Evolutionary conservation across 495 filamentous ascomycete species (phyloP), one percentile per base, ranked within the genome.

Genomic region (Xylaria cubensis): DNA sequence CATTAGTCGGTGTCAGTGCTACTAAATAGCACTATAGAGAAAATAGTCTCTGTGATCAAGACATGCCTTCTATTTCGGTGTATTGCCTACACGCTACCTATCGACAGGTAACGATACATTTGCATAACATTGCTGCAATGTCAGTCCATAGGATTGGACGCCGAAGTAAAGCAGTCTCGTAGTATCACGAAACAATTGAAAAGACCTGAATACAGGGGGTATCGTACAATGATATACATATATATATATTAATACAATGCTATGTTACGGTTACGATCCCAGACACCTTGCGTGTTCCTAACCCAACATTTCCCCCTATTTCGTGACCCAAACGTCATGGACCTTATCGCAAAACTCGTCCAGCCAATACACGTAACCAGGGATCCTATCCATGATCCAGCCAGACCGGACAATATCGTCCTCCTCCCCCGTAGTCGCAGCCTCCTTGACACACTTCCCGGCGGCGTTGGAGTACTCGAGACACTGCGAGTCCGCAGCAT

Each of bases 321-420:
- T 66, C 5, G 63, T 65, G 15, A 72, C 24, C 70, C 70, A 72
- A 9, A 72, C 51, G 21, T 67, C 41, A 41, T 51, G 1, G 61
- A 66, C 62, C 26, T 55, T 66, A 9, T 67, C 70, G 63, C 70
- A 72, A 9, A 72, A 72, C 50, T 39, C 62, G 67, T 72, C 70
- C 17, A 72, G 19, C 70, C 70, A 72, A 24, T 72, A 67, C 29
- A 41, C 19, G 17, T 72, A 72, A 3, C 70, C 70, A 15, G 62
- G 70, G 4, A 72, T 59, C 61, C 70, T 59, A 46, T 72, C 70
- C 70, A 72, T 72, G 19, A 72, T 67, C 70, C 70, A 72, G 34
- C 70, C 70, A 29, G 70, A 72, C 13, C 63, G 62, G 26, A 72
- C 70, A 13, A 72, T 59, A 19, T 72, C 70, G 36, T 29, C 62